phyloP scores from a whole-genome alignment of 768 basidiomycete species.

The Artomyces pyxidatus region DNA sequence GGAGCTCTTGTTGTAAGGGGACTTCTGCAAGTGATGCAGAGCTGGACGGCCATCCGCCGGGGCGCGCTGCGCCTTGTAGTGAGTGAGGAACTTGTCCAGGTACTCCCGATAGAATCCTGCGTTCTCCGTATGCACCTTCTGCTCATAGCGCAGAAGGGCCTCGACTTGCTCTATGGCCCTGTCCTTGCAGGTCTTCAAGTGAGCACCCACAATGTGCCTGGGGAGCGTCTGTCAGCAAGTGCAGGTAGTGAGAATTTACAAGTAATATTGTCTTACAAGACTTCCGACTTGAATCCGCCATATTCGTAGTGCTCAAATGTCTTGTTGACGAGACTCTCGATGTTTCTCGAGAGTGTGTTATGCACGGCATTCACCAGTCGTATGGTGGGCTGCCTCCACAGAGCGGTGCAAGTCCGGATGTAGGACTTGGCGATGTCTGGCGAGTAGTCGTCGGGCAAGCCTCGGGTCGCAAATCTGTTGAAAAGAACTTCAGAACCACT shows the following conservation, averaged over 20 bases:
- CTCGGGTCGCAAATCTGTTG: slow-evolving; percentile 5
- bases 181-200: background rate
- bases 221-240: too few relatives aligned
- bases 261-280: slow-evolving; percentile 1
- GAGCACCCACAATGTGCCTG: slow-evolving; percentile 1
- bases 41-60: background rate
- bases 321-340: background rate
- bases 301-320: background rate
- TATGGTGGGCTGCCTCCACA: slow-evolving; percentile 3
- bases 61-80: slow-evolving; percentile 8
- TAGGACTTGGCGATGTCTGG: slow-evolving; percentile 7
- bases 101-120: slow-evolving; percentile 4
- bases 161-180: background rate
- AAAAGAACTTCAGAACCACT: background rate
- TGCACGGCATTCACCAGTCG: background rate
- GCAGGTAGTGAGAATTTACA: background rate
- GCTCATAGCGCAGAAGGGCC: slow-evolving; percentile 7
- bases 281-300: background rate
- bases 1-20: background rate
- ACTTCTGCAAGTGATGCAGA: background rate
- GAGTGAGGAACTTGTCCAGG: slow-evolving; percentile 6
- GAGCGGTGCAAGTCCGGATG: background rate
- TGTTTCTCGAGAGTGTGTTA: background rate
- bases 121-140: slow-evolving; percentile 7
- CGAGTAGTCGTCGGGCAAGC: slow-evolving; percentile 6